A percentile compares a stretch with the other conserved stretches of the same genome.
Evolutionary conservation across 2,329 filamentous ascomycete species (phyloP).

Genomic region (Cladorrhinum sp.): DNA sequence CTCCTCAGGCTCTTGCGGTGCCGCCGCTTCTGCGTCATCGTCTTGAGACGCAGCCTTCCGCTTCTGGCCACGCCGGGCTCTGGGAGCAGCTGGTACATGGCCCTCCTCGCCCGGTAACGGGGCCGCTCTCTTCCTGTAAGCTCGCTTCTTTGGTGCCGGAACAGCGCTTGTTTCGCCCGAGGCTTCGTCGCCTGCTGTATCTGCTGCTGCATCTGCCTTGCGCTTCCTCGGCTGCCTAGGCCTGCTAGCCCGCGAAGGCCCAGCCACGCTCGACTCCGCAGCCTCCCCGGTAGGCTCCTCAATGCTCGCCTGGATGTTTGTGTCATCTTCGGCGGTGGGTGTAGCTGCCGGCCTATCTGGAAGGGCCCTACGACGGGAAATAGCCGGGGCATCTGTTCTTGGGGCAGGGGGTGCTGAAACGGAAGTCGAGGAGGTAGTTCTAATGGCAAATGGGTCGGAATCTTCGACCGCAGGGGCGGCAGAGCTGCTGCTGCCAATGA

Average conservation of each 20-base stretch:
- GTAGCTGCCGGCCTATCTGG: not conserved
- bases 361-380: not conserved
- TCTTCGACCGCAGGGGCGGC: not conserved
- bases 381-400: not conserved
- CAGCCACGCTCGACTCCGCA: not conserved
- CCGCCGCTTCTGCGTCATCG: conserved; percentile 10
- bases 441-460: not conserved
- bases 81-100: conserved; percentile 13
- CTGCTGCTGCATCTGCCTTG: conserved; percentile 13
- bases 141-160: conserved; percentile 24
- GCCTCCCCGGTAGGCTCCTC: conserved; percentile 3
- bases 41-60: conserved; percentile 12
- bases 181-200: not conserved
- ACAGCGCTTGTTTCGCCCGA: conserved; percentile 10
- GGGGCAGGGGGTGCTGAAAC: not conserved
- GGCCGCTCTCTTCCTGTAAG: conserved; percentile 24
- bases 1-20: conserved; percentile 6
- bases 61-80: conserved; percentile 20
- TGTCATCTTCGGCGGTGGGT: not conserved
- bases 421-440: not conserved
- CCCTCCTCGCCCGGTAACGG: conserved; percentile 21
- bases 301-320: not conserved
- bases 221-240: conserved; percentile 20
- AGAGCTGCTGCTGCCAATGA: not conserved
- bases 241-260: conserved; percentile 4